A percentile compares a stretch with the other conserved stretches of the same genome.
Conservation (phyloP, 441 rosid genomes). For the Populus hybrid region DNA sequence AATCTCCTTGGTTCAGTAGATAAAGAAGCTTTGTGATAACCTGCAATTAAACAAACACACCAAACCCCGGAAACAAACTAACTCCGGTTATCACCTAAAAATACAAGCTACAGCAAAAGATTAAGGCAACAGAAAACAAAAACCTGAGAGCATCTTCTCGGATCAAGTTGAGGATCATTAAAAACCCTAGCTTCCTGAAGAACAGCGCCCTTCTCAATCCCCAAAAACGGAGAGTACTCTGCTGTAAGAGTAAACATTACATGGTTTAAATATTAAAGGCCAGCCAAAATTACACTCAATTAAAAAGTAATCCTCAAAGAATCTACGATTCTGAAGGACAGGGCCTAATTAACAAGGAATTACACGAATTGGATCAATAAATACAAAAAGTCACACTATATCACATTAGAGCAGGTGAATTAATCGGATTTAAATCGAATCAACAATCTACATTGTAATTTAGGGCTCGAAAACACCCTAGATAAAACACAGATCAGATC, state of each 20-base stretch:
- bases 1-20: constrained; percentile 94
- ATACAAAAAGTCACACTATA: not conserved
- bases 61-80: constrained; percentile 19
- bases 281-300: not conserved
- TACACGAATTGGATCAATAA: not conserved
- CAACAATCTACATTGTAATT: constrained; percentile 27
- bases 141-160: constrained; percentile 99
- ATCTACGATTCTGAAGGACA: not conserved
- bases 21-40: constrained; percentile 95
- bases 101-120: constrained; percentile 4
- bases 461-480: constrained; percentile 3
- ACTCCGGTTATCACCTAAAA: not conserved
- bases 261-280: constrained; percentile 3
- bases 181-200: constrained; percentile 99
- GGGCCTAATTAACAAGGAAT: not conserved
- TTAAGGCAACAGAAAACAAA: constrained; percentile 11
- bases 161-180: constrained; percentile 97
- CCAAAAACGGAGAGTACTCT: constrained; percentile 94
- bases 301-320: constrained; percentile 1
- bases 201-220: constrained; percentile 98
- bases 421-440: not conserved
- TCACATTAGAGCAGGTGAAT: not conserved
- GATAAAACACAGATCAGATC: constrained; percentile 9
- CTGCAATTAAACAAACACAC: constrained; percentile 31
- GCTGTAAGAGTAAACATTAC: constrained; percentile 39